phyloP scores from a whole-genome alignment of 441 rosid genomes.

The Macaranga tanarius region DNA sequence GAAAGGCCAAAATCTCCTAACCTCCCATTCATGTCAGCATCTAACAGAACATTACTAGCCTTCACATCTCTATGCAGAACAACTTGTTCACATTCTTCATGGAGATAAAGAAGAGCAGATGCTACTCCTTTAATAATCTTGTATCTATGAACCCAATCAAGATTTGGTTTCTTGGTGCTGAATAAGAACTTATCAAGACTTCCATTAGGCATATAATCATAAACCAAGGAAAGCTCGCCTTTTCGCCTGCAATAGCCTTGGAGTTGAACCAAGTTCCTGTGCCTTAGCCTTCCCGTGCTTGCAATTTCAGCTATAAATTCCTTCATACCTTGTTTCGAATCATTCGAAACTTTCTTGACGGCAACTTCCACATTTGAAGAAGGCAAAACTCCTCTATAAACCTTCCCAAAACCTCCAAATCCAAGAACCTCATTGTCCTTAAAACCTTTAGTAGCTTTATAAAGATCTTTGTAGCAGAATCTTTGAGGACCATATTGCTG shows the following conservation, averaged over 20 bases:
- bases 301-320: conserved; percentile 38
- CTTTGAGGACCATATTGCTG: conserved; percentile 33
- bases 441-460: conserved; percentile 40
- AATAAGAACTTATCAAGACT: conserved; percentile 41
- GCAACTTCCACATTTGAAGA: conserved; percentile 29
- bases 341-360: conserved; percentile 35
- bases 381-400: conserved; percentile 33
- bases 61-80: conserved; percentile 47
- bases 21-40: conserved; percentile 34
- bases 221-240: conserved; percentile 39
- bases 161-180: conserved; percentile 18
- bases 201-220: conserved; percentile 41
- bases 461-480: conserved; percentile 33
- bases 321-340: conserved; percentile 33
- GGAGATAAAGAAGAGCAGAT: conserved; percentile 35
- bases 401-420: conserved; percentile 39
- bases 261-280: conserved; percentile 40
- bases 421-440: conserved; percentile 34
- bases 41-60: conserved; percentile 31
- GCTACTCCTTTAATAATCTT: conserved; percentile 41
- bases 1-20: conserved; percentile 51
- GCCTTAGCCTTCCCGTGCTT: conserved; percentile 32
- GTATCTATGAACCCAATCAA: conserved; percentile 35
- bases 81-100: conserved; percentile 47
- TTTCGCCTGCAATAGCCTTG: conserved; percentile 38